Conservation (phyloP, 306 rosid genomes). For the Casuarina glauca region DNA sequence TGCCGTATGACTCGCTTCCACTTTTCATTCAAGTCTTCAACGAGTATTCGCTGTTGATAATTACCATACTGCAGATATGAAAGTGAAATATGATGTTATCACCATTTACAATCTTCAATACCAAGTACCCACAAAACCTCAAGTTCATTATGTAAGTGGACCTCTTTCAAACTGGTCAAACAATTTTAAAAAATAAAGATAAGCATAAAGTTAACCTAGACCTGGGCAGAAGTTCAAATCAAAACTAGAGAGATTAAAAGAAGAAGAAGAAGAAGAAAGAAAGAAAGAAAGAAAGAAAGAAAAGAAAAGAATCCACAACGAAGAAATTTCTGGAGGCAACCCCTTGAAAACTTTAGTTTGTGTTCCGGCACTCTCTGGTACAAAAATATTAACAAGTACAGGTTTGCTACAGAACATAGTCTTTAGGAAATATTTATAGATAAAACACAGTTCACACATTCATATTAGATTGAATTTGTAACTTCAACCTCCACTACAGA, state of each 20-base stretch:
- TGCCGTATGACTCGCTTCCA: slow-evolving; percentile 74
- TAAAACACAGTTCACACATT: not conserved
- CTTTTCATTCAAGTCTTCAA: slow-evolving; percentile 83
- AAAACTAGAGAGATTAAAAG: not conserved
- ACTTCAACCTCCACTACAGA: not conserved
- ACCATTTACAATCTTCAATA: slow-evolving; percentile 14
- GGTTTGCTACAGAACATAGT: not conserved
- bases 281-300: not conserved
- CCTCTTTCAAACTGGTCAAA: not conserved
- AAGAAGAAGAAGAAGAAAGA: not conserved
- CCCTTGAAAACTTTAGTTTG: not conserved
- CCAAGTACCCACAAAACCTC: not conserved
- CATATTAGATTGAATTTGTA: not conserved
- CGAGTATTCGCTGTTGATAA: slow-evolving; percentile 67
- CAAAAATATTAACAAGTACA: not conserved
- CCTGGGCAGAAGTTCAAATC: not conserved
- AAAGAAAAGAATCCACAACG: too few relatives aligned
- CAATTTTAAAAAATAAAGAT: not conserved
- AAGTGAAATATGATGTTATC: slow-evolving; percentile 27
- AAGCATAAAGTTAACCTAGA: not conserved
- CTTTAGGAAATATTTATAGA: not conserved
- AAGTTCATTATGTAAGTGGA: not conserved
- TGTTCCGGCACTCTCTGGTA: not conserved
- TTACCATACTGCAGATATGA: slow-evolving; percentile 73
- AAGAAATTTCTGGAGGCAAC: not conserved